Evolutionary conservation across 768 basidiomycete genomes (phyloP), one percentile per base, ranked within the genome.

Genomic region (Tricholoma sp.): DNA sequence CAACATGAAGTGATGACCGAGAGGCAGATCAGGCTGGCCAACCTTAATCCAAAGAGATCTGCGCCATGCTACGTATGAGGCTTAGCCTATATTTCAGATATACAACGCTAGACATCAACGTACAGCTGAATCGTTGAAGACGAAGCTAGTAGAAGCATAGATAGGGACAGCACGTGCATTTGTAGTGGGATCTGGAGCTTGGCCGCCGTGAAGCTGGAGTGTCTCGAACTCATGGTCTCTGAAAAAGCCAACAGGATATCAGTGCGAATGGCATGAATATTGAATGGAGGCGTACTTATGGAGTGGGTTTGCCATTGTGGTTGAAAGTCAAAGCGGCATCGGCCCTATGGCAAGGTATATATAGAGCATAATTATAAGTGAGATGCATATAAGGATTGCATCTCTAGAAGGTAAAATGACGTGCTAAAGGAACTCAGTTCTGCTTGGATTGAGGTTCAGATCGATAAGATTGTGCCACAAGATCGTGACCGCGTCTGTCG

Each of bases 141-240:
- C 81, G 58, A 84, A 91, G 61, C 83, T 84, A 3, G 87, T 86
- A 12, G 84, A 73, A 0, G 87, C 82, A 57, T 90, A 91, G 64
- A 93, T 90, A 0, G 91, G 91, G 0, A 83, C 81, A 2, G 89
- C 91, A 2, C 89, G 80, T 4, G 91, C 86, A 55, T 86, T 84
- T 0, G 86, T 88, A 1, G 83, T 66, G 0, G 80, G 68, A 69
- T 89, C 88, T 10, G 80, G 78, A 11, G 69, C 71, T 59, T 89
- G 85, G 1, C 90, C 90, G 15, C 83, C 90, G 65, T 93, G 90
- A 5, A 91, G 75, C 68, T 90, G 88, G 48, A 91, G 74, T 1
- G 89, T 91, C 63, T 91, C 88, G 62, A 91, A 90, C 64, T 89
- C 86, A 49, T 86, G 86, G 62, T 75, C 74, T 69, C 80, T 80